A percentile compares a stretch with the other conserved stretches of the same genome.
These are phyloP conservation scores for Boletus rufocinnamomeus DNA, from an alignment of 768 basidiomycete genomes.

Conservation along the genomic window DNA sequence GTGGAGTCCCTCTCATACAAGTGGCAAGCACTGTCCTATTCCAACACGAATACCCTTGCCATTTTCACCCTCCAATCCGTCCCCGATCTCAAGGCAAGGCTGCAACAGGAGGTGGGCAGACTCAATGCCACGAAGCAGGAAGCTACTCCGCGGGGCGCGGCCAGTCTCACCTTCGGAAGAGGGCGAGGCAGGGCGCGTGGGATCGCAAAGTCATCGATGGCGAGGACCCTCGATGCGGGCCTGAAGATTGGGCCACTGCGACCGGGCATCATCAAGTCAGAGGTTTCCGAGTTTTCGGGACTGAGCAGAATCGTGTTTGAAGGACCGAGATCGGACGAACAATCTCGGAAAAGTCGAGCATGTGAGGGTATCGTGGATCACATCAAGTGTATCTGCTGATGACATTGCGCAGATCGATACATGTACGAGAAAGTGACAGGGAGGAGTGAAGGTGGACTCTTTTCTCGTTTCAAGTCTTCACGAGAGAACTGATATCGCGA, in stretches of 20 bases:
- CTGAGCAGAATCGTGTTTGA: constrained; percentile 34
- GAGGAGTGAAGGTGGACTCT: constrained; percentile 72
- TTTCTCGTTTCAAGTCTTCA: constrained; percentile 4
- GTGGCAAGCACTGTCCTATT: constrained; percentile 57
- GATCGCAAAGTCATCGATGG: background rate
- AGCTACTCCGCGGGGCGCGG: constrained; percentile 27
- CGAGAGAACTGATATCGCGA: background rate
- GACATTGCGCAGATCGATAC: constrained; percentile 63
- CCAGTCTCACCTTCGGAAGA: constrained; percentile 12
- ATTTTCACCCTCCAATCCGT: constrained; percentile 53
- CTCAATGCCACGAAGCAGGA: constrained; percentile 36
- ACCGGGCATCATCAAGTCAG: constrained; percentile 19
- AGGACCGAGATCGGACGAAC: constrained; percentile 34
- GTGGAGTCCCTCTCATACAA: constrained; percentile 63
- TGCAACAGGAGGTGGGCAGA: constrained; percentile 44
- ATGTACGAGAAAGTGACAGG: constrained; percentile 93
- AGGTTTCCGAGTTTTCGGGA: constrained; percentile 21
- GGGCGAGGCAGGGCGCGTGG: constrained; percentile 12
- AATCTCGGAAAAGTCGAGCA: constrained; percentile 45
- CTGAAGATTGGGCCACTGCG: constrained; percentile 20
- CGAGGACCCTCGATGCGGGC: constrained; percentile 11
- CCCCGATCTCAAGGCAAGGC: constrained; percentile 41
- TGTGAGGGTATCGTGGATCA: constrained; percentile 47
- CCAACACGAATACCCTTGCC: constrained; percentile 35
- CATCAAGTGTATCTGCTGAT: background rate